Evolutionary conservation across 179 eudicot genomes (phyloP), one percentile per base, ranked within the genome.

Genomic region (Silene noctiflora): DNA sequence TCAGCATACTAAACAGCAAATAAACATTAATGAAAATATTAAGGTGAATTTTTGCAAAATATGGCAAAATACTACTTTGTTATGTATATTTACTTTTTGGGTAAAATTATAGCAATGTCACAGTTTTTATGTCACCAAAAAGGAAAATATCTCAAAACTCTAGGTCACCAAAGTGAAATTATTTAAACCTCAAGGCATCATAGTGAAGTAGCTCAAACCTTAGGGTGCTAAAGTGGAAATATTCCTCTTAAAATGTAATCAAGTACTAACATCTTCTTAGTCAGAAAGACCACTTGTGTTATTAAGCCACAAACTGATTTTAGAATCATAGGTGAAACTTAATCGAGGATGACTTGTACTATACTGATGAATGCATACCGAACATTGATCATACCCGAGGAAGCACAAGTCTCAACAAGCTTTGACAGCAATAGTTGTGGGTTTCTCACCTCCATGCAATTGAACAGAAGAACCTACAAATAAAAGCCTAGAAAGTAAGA

Each of bases 381-480:
- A 27, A 75, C 73, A 61, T 44, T 9, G 71, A 76, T 62, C 55
- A 68, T 88, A 90, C 94, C 97, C 71, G 94, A 88, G 65, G 85
- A 86, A 79, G 90, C 90, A 83, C 95, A 92, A 25, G 88, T 86
- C 78, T 76, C 78, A 77, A 89, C 88, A 74, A 92, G 93, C 75
- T 76, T 83, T 39, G 92, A 88, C 78, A 92, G 91, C 81, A 92
- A 87, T 69, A 84, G 53, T 68, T 89, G 83, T 76, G 97, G 97
- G 79, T 90, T 87, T 79, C 97, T 89, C 73, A 88, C 85, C 60
- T 90, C 93, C 97, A 89, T 92, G 83, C 97, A 92, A 78, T 92
- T 92, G 75, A 92, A 92, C 75, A 92, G 79, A 67, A 92, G 93
- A 85, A 92, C 84, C 97, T 92, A 80, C 78, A 86, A 66, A 22